Percentiles rank a stretch among this genome's conserved stretches.
These are phyloP conservation scores for Pseudogymnoascus sp. DNA, from an alignment of 2,329 filamentous ascomycete species.

Conservation along the genomic window DNA sequence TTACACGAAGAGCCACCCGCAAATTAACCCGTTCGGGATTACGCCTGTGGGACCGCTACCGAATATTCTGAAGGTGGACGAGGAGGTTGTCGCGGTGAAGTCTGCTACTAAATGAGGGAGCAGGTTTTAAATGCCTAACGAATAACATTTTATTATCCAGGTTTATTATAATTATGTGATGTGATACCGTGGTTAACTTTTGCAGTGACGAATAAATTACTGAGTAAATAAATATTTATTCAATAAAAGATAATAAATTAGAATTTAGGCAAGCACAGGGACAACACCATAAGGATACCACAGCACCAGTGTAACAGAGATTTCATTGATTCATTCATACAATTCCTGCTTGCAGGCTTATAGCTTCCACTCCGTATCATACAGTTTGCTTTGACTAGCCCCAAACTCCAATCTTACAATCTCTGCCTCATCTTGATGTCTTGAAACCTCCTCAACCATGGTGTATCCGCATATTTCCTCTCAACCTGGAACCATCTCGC, in stretches of 20 bases:
- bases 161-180: background rate
- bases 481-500: background rate
- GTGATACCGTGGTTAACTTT: background rate
- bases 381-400: background rate
- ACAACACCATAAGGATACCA: background rate
- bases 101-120: slow-evolving; percentile 15
- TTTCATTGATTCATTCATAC: background rate
- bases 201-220: background rate
- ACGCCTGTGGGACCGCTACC: slow-evolving; percentile 80
- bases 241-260: background rate
- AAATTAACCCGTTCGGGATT: slow-evolving; percentile 64
- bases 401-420: background rate
- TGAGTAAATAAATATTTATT: background rate
- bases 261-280: background rate
- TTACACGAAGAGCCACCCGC: slow-evolving; percentile 76
- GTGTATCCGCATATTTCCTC: slow-evolving; percentile 3
- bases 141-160: background rate
- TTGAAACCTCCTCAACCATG: background rate
- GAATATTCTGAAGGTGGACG: slow-evolving; percentile 66
- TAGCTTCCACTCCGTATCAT: background rate
- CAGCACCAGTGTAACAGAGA: background rate
- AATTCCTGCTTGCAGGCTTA: background rate
- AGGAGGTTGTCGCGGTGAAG: slow-evolving; percentile 60
- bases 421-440: background rate
- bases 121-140: background rate